These are phyloP conservation scores for Cryptomeria japonica DNA, from an alignment of 75 land plant genomes.

Conservation along the genomic window DNA sequence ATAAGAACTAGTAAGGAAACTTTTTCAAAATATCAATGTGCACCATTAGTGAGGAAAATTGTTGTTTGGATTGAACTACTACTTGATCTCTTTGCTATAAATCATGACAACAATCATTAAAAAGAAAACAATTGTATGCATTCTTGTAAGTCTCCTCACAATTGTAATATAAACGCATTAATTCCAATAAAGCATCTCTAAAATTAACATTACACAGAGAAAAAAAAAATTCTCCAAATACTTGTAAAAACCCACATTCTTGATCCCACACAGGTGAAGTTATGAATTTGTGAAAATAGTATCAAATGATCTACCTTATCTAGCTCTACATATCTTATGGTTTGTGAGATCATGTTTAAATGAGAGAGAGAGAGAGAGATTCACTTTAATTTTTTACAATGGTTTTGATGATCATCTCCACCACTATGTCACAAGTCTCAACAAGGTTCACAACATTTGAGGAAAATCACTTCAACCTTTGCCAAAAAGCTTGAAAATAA, in stretches of 20 bases:
- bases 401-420: too few relatives aligned
- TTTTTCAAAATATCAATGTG: slow-evolving; percentile 19
- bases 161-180: too few relatives aligned
- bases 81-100: slow-evolving; percentile 39
- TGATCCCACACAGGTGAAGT: too few relatives aligned
- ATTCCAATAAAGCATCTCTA: too few relatives aligned
- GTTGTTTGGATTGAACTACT: slow-evolving; percentile 35
- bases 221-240: too few relatives aligned
- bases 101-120: slow-evolving; percentile 4
- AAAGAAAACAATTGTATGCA: slow-evolving; percentile 21
- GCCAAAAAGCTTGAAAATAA: slow-evolving; percentile 73
- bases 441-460: slow-evolving; percentile 39
- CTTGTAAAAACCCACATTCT: too few relatives aligned
- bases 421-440: too few relatives aligned
- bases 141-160: slow-evolving; percentile 29
- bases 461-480: slow-evolving; percentile 59
- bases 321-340: slow-evolving; percentile 45
- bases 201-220: too few relatives aligned
- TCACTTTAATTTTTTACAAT: too few relatives aligned
- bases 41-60: slow-evolving; percentile 26
- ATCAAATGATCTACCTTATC: slow-evolving; percentile 19
- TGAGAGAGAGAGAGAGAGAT: too few relatives aligned
- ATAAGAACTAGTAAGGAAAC: neutral
- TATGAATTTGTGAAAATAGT: too few relatives aligned
- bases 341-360: too few relatives aligned